A percentile compares a stretch with the other conserved stretches of the same genome.
Conservation (phyloP, 352 stramenopile genomes). For the Phytophthora multivora region DNA sequence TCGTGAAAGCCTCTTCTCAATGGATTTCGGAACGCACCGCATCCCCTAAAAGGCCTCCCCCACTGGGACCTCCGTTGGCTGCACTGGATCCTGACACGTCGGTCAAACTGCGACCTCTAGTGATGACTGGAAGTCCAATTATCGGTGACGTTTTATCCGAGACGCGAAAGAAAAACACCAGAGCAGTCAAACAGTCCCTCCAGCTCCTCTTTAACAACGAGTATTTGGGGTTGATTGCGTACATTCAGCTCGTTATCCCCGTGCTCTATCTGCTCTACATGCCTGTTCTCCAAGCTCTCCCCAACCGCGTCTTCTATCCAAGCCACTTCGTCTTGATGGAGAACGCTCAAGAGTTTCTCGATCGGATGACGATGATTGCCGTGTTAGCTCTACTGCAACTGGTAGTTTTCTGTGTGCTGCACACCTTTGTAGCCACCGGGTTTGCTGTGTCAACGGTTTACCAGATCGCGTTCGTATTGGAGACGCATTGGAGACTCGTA, state of each 20-base stretch:
- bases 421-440: conserved; percentile 24
- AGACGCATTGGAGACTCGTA: conserved; percentile 36
- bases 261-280: conserved; percentile 40
- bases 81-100: not conserved
- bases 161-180: conserved; percentile 30
- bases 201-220: conserved; percentile 50
- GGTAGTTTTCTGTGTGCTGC: conserved; percentile 9
- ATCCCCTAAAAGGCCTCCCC: not conserved
- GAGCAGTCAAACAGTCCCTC: conserved; percentile 34
- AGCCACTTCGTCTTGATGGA: conserved; percentile 26
- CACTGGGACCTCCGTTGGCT: not conserved
- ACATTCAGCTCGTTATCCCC: conserved; percentile 38
- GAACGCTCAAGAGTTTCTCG: conserved; percentile 6
- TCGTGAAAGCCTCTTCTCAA: not conserved
- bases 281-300: conserved; percentile 19
- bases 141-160: conserved; percentile 18
- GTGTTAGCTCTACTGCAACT: conserved; percentile 28
- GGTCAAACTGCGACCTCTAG: conserved; percentile 16
- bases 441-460: conserved; percentile 37
- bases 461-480: conserved; percentile 54
- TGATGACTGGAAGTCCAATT: conserved; percentile 11
- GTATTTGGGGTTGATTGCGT: conserved; percentile 37
- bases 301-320: conserved; percentile 36
- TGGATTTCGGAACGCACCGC: not conserved
- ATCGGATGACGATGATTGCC: conserved; percentile 26